These are phyloP conservation scores for Gilbertella persicaria DNA, from an alignment of 371 early-diverging fungal genomes.

Conservation along the genomic window DNA sequence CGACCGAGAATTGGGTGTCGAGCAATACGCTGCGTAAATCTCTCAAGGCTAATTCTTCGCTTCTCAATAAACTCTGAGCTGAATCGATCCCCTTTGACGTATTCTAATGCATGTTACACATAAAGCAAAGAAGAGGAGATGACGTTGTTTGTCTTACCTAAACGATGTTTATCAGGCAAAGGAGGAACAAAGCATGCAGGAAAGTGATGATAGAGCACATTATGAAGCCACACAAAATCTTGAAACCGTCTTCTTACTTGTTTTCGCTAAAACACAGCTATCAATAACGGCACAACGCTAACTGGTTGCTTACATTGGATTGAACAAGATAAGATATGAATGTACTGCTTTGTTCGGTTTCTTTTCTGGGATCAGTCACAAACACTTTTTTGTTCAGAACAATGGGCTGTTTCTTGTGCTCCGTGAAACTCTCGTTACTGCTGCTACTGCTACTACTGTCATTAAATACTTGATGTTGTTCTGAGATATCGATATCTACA, in stretches of 20 bases:
- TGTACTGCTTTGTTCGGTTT: slow-evolving; percentile 82
- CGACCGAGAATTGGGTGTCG: slow-evolving; percentile 86
- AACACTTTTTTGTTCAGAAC: slow-evolving; percentile 17
- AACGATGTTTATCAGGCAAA: slow-evolving; percentile 89
- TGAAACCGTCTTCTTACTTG: slow-evolving; percentile 86
- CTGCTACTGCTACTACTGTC: slow-evolving; percentile 7
- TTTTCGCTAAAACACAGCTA: slow-evolving; percentile 8
- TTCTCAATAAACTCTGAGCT: slow-evolving; percentile 87
- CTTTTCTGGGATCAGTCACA: slow-evolving; percentile 77
- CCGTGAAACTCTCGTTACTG: background rate
- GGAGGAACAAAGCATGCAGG: slow-evolving; percentile 90
- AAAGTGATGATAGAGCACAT: slow-evolving; percentile 69
- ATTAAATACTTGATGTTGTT: background rate
- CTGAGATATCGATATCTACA: slow-evolving; percentile 25
- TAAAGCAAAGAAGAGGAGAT: background rate
- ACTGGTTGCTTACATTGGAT: slow-evolving; percentile 61
- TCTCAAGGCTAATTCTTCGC: slow-evolving; percentile 71
- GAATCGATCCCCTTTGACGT: slow-evolving; percentile 94
- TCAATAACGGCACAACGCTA: no score
- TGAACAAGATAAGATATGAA: slow-evolving; percentile 84
- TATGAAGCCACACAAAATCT: slow-evolving; percentile 92
- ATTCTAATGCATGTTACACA: slow-evolving; percentile 58
- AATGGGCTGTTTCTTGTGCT: background rate
- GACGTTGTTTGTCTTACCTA: slow-evolving; percentile 56
- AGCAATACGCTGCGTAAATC: slow-evolving; percentile 80